Base-by-base conservation (phyloP, 202 grass and related monocot species). In the Digitaria exilis region DNA sequence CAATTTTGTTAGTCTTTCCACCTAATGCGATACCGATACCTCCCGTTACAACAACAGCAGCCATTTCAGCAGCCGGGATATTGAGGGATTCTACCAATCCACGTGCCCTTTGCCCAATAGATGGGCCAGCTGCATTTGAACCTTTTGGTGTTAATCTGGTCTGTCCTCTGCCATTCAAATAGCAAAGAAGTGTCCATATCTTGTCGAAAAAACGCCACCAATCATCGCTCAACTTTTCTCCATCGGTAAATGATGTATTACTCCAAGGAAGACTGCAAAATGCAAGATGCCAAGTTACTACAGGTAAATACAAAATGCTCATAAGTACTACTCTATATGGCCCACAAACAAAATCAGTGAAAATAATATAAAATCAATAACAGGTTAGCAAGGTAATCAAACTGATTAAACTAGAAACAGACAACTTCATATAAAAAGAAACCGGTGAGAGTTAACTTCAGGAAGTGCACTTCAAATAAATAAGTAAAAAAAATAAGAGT, bases 21-120 rank as follows among this genome's bases (percentile, higher is more conserved):
- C 92, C 86, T 76, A 96, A 93, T 39, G 88, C 69, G 17, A 77
- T 85, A 87, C 79, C 73, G 68, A 93, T 93, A 64, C 96, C 96
- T 87, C 96, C 96, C 55, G 96, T 89, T 75, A 98, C 93, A 88
- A 98, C 96, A 73, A 94, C 96, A 89, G 96, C 92, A 88, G 96
- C 96, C 93, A 95, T 95, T 91, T 98, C 96, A 59, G 96, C 91
- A 84, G 96, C 96, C 18, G 96, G 96, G 65, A 98, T 96, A 88
- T 98, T 98, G 54, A 98, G 80, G 12, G 96, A 98, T 83, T 98
- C 96, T 69, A 98, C 96, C 71, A 98, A 86, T 69, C 93, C 96
- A 66, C 93, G 96, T 64, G 96, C 96, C 75, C 96, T 93, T 88
- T 98, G 96, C 26, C 92, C 83, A 35, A 98, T 90, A 81, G 96